Base-by-base conservation (phyloP, 2,329 filamentous ascomycete species). In the Paecilomyces formosus region DNA sequence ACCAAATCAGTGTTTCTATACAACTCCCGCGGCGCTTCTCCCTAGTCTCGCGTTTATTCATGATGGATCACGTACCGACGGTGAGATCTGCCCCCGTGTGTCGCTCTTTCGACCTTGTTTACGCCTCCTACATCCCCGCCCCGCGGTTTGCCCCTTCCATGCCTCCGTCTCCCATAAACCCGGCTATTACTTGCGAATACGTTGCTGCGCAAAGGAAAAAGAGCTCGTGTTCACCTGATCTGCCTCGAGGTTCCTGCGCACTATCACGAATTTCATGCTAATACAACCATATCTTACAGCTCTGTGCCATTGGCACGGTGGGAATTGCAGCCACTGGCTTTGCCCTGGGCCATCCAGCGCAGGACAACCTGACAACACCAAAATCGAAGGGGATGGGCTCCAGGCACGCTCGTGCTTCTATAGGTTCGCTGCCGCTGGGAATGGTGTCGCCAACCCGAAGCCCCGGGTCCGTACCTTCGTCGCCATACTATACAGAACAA, bases 301-400 rank as follows among this genome's bases (percentile, higher is more conserved):
- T 87, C 66, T 85, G 82, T 82, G 85, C 84, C 68, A 76, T 84
- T 71, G 83, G 83, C 77, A 85, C 83, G 66, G 77, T 85, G 74
- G 83, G 82, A 70, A 79, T 85, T 64, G 84, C 84, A 64, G 79
- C 81, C 58, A 77, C 83, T 59, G 84, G 85, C 61, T 76, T 84
- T 63, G 81, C 81, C 58, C 77, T 85, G 66, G 83, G 80, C 67
- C 80, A 79, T 64, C 77, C 78, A 58, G 76, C 80, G 65, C 72
- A 70, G 60, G 63, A 72, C 60, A 66, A 72, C 60, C 71, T 72
- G 61, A 56, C 66, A 58, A 62, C 65, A 24, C 58, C 63, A 52
- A 66, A 64, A 55, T 66, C 64, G 55, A 70, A 67, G 55, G 70
- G 67, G 55, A 66, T 65, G 11, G 54, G 66, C 53, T 58, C 63